Conservation (phyloP, 768 basidiomycete species). For the Russula brevipes region DNA sequence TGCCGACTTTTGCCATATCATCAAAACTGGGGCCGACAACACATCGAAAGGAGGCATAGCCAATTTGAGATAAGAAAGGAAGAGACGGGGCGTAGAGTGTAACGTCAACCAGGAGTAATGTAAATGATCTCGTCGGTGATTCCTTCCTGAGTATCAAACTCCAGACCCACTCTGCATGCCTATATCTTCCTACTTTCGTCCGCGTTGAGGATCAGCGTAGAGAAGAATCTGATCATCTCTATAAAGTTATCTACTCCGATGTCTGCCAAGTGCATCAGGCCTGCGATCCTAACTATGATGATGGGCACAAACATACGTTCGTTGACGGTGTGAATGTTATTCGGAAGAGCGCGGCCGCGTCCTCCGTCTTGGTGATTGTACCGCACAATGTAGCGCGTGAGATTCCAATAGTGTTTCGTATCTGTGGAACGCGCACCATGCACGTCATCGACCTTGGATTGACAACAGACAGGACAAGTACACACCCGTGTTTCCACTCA, state of each 20-base stretch:
- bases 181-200: conserved; percentile 41
- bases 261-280: conserved; percentile 33
- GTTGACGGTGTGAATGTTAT: conserved; percentile 62
- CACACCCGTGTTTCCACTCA: conserved; percentile 36
- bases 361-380: conserved; percentile 25
- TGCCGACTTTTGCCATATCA: too few relatives aligned
- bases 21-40: too few relatives aligned
- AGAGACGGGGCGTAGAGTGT: too few relatives aligned
- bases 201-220: conserved; percentile 58
- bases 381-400: conserved; percentile 22
- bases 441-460: not conserved
- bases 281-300: not conserved
- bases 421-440: conserved; percentile 4
- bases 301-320: conserved; percentile 28
- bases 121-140: too few relatives aligned
- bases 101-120: too few relatives aligned
- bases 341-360: not conserved
- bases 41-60: too few relatives aligned
- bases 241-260: conserved; percentile 48
- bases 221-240: conserved; percentile 63
- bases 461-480: conserved; percentile 13
- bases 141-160: too few relatives aligned
- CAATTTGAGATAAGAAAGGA: too few relatives aligned
- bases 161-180: not conserved
- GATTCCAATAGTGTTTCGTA: conserved; percentile 22